phyloP scores from a whole-genome alignment of 2,329 filamentous ascomycete genomes.

The Cercospora zeae-maydis region DNA sequence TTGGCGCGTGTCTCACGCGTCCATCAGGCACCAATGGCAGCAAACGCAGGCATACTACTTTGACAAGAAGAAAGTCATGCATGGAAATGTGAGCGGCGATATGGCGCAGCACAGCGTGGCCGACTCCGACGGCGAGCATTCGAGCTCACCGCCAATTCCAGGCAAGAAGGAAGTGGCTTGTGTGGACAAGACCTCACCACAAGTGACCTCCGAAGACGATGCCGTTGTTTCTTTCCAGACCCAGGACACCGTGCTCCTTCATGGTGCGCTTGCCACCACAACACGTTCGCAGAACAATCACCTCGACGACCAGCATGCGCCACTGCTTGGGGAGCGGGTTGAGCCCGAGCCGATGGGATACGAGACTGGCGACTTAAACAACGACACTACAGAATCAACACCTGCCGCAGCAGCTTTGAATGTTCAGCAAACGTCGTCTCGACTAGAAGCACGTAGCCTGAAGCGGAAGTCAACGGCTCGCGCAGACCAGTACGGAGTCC shows the following conservation, averaged over 20 bases:
- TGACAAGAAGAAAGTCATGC: too few relatives aligned
- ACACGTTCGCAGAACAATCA: too few relatives aligned
- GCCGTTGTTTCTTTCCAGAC: not conserved
- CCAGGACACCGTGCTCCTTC: not conserved
- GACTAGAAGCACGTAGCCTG: not conserved
- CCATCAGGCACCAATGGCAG: not conserved
- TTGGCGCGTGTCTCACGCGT: not conserved
- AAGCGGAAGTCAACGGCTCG: constrained; percentile 8
- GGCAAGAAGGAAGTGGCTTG: not conserved
- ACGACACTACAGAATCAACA: not conserved
- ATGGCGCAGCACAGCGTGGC: not conserved
- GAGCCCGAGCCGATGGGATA: not conserved
- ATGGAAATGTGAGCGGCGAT: too few relatives aligned
- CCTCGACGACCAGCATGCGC: not conserved
- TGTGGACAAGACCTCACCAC: not conserved
- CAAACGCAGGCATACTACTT: not conserved
- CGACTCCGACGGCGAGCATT: not conserved
- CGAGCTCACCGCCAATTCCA: not conserved
- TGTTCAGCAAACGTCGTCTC: not conserved
- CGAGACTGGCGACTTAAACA: not conserved
- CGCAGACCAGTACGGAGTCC: constrained; percentile 5
- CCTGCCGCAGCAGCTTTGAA: not conserved
- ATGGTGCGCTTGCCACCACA: not conserved
- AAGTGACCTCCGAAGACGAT: not conserved
- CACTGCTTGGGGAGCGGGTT: not conserved